Base-by-base conservation (phyloP, 805 yeast species). In the Pichia heedii region DNA sequence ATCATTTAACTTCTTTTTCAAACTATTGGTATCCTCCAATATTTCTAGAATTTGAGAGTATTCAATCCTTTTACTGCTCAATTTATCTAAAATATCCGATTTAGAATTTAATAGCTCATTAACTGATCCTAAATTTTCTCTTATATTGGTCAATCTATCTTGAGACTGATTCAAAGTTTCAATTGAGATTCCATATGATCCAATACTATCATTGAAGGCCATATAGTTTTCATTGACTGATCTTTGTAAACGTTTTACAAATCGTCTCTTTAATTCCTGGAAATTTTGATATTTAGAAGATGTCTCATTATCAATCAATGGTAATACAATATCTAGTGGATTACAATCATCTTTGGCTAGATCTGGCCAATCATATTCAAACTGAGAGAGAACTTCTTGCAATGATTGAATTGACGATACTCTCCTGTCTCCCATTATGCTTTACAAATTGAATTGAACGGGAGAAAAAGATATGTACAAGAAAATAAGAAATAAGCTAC, bases 241-340 rank as follows among this genome's bases (percentile, higher is more conserved):
- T 21, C 62, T 64, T 46, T 81, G 74, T 41, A 90, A 67, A 22
- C 79, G 74, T 16, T 57, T 57, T 15, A 79, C 74, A 12, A 89
- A 73, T 42, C 74, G 67, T 21, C 67, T 65, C 48, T 81, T 77
- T 37, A 87, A 61, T 39, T 73, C 71, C 36, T 71, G 67, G 52
- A 90, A 90, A 48, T 85, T 88, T 2, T 70, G 70, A 45, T 71
- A 70, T 47, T 81, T 76, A 54, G 80, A 81, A 6, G 33, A 32
- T n/a, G 88, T 93, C 0, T 95, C 84, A 2, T 95, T 79, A 61
- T 90, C 97, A 54, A 88, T 67, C 45, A 93, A 68, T 1, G 89
- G 79, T 33, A 90, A 68, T 0, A 96, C 96, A 41, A 81, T 68
- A 53, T 87, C 96, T 37, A 93, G 70, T 1, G 96, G 95, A 57